A percentile compares a stretch with the other conserved stretches of the same genome.
Evolutionary conservation across 768 basidiomycete species (phyloP).

Genomic region (Brasilioporus rufonigricans): DNA sequence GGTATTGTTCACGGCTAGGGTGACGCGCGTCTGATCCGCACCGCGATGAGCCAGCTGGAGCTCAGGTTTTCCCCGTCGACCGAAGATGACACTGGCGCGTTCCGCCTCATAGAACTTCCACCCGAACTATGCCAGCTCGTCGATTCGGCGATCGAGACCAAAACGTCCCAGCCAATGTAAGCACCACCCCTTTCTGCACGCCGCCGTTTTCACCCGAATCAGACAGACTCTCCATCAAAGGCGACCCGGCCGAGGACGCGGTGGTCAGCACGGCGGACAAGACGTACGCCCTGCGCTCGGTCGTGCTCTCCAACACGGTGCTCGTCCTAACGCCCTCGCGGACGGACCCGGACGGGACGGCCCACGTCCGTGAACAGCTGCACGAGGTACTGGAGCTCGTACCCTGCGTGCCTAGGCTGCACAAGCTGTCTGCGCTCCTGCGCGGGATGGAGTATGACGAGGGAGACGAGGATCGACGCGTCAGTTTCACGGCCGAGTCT

Average conservation of each 20-base stretch:
- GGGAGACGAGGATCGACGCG: slow-evolving; percentile 42
- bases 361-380: slow-evolving; percentile 77
- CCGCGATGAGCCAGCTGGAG: slow-evolving; percentile 30
- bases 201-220: not conserved
- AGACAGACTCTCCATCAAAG: slow-evolving; percentile 77
- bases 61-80: slow-evolving; percentile 53
- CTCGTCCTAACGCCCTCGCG: slow-evolving; percentile 62
- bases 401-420: slow-evolving; percentile 72
- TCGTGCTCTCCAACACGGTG: slow-evolving; percentile 86
- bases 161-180: slow-evolving; percentile 31
- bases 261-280: slow-evolving; percentile 80
- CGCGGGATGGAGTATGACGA: slow-evolving; percentile 72
- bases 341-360: slow-evolving; percentile 35
- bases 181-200: not conserved
- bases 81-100: slow-evolving; percentile 49
- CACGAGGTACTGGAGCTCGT: slow-evolving; percentile 83
- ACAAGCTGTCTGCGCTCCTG: slow-evolving; percentile 60
- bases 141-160: slow-evolving; percentile 46
- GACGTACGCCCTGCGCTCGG: slow-evolving; percentile 82
- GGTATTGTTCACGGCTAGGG: not conserved
- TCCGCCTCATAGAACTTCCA: slow-evolving; percentile 72
- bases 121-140: slow-evolving; percentile 62
- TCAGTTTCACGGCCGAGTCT: slow-evolving; percentile 12
- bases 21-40: not conserved
- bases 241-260: slow-evolving; percentile 77